A percentile compares a stretch with the other conserved stretches of the same genome.
Conservation (phyloP, 2,329 filamentous ascomycete species). For the Aspergillus terreus region DNA sequence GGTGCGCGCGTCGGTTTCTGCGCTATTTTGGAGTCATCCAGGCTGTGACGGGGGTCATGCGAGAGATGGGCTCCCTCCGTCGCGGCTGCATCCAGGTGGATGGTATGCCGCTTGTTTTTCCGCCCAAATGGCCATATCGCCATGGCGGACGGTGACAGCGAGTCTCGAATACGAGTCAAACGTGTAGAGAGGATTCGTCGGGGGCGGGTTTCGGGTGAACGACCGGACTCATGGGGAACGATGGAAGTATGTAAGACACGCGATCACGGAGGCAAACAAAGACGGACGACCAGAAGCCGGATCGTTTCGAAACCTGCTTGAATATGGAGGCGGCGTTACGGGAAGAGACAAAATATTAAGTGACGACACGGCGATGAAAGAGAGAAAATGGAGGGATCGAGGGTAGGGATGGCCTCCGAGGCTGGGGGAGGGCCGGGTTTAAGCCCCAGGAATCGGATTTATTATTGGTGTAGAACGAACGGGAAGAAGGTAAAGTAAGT, state of each 20-base stretch:
- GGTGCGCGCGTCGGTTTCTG: constrained; percentile 32
- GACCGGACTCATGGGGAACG: constrained; percentile 26
- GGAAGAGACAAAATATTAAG: background rate
- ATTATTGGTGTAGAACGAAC: constrained; percentile 15
- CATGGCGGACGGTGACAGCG: constrained; percentile 49
- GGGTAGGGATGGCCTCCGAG: background rate
- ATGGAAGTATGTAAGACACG: constrained; percentile 10
- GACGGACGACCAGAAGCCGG: background rate
- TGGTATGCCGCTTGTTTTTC: constrained; percentile 64
- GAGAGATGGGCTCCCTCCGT: constrained; percentile 33
- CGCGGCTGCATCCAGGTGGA: constrained; percentile 53
- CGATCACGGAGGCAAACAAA: constrained; percentile 10
- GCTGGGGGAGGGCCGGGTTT: constrained; percentile 4
- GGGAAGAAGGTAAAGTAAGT: constrained; percentile 6
- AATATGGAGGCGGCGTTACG: background rate
- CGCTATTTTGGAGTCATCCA: constrained; percentile 23
- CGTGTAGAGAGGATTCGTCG: constrained; percentile 15
- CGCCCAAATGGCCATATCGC: constrained; percentile 80
- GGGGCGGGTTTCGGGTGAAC: constrained; percentile 13
- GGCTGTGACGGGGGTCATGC: constrained; percentile 27
- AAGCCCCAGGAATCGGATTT: background rate
- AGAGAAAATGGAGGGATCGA: background rate
- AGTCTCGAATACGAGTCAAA: constrained; percentile 18
- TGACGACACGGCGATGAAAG: constrained; percentile 2
- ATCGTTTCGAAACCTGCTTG: background rate